A percentile compares a stretch with the other conserved stretches of the same genome.
These are phyloP conservation scores for Populus deltoides DNA, from an alignment of 345 rosid species.

Conservation along the genomic window DNA sequence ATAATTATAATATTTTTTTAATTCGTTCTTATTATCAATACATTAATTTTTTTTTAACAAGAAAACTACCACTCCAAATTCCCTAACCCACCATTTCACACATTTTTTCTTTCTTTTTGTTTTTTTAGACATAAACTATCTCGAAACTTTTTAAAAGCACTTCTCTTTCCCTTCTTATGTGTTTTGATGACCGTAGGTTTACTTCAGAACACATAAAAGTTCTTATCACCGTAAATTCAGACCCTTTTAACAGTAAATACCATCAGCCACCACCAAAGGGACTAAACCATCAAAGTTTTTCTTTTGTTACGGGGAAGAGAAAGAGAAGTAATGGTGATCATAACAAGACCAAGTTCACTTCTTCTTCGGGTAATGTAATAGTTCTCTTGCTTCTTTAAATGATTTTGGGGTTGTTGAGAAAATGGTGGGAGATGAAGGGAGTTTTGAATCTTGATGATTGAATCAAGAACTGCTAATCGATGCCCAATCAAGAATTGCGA, in stretches of 20 bases:
- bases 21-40: no score
- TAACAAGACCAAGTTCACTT: constrained; percentile 13
- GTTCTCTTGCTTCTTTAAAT: not conserved
- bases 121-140: not conserved
- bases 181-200: not conserved
- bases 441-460: not conserved
- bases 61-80: no score
- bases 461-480: not conserved
- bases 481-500: no score
- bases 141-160: not conserved
- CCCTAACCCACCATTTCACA: not conserved
- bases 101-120: not conserved
- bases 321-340: constrained; percentile 25
- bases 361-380: constrained; percentile 37
- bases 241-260: not conserved
- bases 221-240: not conserved
- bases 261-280: not conserved
- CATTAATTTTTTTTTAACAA: no score
- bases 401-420: not conserved
- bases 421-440: not conserved
- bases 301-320: constrained; percentile 41
- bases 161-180: not conserved
- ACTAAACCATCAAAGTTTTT: not conserved
- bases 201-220: not conserved
- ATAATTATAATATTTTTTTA: no score